Base-by-base conservation (phyloP, 768 basidiomycete genomes). In the Pholiota microspora region DNA sequence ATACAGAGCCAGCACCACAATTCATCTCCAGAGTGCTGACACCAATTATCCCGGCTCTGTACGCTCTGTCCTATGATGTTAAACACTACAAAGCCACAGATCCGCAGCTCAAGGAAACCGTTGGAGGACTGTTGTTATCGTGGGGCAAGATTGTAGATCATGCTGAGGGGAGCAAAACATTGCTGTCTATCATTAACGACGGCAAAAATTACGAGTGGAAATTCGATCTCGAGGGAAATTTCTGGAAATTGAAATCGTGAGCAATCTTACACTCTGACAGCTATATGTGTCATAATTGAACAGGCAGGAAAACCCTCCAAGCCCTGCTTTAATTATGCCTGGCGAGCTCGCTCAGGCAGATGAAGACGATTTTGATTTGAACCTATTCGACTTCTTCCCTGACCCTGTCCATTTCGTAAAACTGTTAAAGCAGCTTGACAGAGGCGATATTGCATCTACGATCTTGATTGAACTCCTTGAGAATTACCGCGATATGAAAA, bases 391-490 rank as follows among this genome's bases (percentile, higher is more conserved):
- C 48, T 72, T 91, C 12, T 88, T 86, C 54, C 94, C 94, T 1
- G 86, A 93, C 62, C 89, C 95, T 1, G 64, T 67, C 2, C 82
- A 84, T 59, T 81, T 94, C 55, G 84, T 89, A 12, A 69, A 69
- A 8, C 84, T 88, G 48, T 61, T 97, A 42, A 85, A 84, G 64
- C 71, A 71, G 0, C 66, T 94, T 28, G 81, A 85, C 49, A 79
- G 92, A 13, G 67, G 77, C 15, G 91, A 94, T 53, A 75, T 95
- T 5, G 74, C 82, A 0, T 87, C 88, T 3, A 82, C 81, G 31
- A 54, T 97, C 4, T 92, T 97, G 58, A 79, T 95, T 10, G 76
- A 73, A 56, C 72, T 89, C 28, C 74, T 98, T 4, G 88, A 92
- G 60, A 73, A 73, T 3, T 92, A 95, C 67, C 82, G 79, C 57